A percentile compares a stretch with the other conserved stretches of the same genome.
phyloP scores from a whole-genome alignment of 78 protist genomes.

The Dictyostelium intermedium region DNA sequence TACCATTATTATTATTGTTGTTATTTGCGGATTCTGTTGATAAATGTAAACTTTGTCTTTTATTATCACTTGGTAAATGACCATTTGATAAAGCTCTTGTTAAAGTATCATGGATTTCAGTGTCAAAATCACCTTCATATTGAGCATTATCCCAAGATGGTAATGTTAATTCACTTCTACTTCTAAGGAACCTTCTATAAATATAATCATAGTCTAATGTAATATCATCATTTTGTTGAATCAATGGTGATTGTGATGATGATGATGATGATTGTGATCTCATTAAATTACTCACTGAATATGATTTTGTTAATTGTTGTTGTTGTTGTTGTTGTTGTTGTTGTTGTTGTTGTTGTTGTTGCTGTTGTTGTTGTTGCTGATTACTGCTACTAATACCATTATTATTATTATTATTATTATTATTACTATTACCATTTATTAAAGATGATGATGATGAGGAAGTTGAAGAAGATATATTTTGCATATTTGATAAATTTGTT shows the following conservation, averaged over 20 bases:
- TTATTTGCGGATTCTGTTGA: neutral
- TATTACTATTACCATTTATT: neutral
- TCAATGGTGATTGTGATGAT: neutral
- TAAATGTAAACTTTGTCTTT: neutral
- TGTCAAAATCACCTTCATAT: constrained; percentile 19
- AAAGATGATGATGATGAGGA: neutral
- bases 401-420: neutral
- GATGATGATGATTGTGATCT: neutral
- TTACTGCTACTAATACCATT: neutral
- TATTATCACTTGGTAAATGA: neutral
- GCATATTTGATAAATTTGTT: neutral
- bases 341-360: neutral
- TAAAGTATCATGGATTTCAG: constrained; percentile 13
- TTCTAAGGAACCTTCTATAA: constrained; percentile 8
- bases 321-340: neutral
- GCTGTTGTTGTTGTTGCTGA: neutral
- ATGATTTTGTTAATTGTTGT: neutral
- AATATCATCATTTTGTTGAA: neutral
- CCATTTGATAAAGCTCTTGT: neutral
- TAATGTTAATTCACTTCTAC: constrained; percentile 2
- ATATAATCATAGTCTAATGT: neutral
- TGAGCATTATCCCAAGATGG: constrained; percentile 39
- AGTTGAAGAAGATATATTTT: neutral
- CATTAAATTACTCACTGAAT: neutral
- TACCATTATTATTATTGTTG: neutral